A percentile compares a stretch with the other conserved stretches of the same genome.
Evolutionary conservation across 352 stramenopile species (phyloP).

Genomic region (Phytophthora fragariaefolia): DNA sequence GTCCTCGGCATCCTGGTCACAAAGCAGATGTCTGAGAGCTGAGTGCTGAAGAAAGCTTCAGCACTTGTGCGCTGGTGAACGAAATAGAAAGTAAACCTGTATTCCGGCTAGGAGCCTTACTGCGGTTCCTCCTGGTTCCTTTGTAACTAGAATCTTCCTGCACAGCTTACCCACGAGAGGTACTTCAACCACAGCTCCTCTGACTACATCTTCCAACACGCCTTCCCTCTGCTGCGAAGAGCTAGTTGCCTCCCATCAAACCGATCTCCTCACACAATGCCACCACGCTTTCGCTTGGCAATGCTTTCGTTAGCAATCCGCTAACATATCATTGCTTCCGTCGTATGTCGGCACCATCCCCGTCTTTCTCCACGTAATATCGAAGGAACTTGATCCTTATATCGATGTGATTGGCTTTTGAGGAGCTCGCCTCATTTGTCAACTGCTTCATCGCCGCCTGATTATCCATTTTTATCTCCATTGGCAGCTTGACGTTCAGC

Average conservation of each 20-base stretch:
- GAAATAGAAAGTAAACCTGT: background rate
- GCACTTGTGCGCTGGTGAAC: background rate
- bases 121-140: background rate
- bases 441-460: slow-evolving; percentile 22
- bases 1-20: no score
- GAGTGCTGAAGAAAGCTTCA: background rate
- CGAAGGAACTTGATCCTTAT: slow-evolving; percentile 17
- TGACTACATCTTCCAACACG: background rate
- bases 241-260: background rate
- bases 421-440: slow-evolving; percentile 9
- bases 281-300: background rate
- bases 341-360: background rate
- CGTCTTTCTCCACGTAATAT: background rate
- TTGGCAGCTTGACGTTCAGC: background rate
- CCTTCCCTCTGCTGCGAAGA: background rate
- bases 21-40: no score
- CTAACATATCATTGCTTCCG: slow-evolving; percentile 6
- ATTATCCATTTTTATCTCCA: slow-evolving; percentile 16
- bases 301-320: slow-evolving; percentile 22
- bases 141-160: background rate
- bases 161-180: background rate
- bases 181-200: background rate
- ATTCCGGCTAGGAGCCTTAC: background rate
- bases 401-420: slow-evolving; percentile 21
- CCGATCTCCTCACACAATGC: background rate